Evolutionary conservation across 1,284 basidiomycete genomes (phyloP).

Genomic region (Ustilago lituana): DNA sequence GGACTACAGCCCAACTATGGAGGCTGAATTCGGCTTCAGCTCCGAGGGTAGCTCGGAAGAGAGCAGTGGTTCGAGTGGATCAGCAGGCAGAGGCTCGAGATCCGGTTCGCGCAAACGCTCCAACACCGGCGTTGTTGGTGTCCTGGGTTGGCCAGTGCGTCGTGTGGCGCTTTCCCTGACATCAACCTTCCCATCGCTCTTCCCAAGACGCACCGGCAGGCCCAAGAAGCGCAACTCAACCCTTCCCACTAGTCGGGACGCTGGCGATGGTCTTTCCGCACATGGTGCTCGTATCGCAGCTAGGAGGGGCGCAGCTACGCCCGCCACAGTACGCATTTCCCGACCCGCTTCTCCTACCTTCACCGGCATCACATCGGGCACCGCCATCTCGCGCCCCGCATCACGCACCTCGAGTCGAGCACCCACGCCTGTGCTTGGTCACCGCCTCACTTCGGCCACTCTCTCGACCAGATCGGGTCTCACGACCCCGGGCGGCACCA

Average conservation of each 20-base stretch:
- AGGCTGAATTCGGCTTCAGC: constrained; percentile 46
- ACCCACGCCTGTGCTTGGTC: constrained; percentile 44
- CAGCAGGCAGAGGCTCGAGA: constrained; percentile 16
- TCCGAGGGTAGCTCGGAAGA: constrained; percentile 51
- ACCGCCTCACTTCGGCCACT: constrained; percentile 43
- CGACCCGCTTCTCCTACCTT: constrained; percentile 45
- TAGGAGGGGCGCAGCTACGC: constrained; percentile 25
- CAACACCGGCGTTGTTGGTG: constrained; percentile 20
- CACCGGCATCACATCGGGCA: constrained; percentile 24
- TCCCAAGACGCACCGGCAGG: constrained; percentile 18
- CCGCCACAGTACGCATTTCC: constrained; percentile 34
- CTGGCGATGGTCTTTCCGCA: constrained; percentile 7
- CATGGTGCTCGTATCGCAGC: constrained; percentile 34
- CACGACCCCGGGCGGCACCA: constrained; percentile 18
- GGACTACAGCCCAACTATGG: constrained; percentile 43
- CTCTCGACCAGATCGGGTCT: constrained; percentile 29
- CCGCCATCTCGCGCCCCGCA: constrained; percentile 46
- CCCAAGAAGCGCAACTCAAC: constrained; percentile 44
- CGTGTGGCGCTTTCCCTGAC: constrained; percentile 26
- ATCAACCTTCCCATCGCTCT: constrained; percentile 31
- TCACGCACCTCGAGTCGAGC: constrained; percentile 46
- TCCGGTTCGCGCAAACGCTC: constrained; percentile 18
- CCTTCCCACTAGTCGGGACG: constrained; percentile 22
- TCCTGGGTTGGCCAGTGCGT: constrained; percentile 37
- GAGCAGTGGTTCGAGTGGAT: constrained; percentile 28